Evolutionary conservation across 2,329 filamentous ascomycete genomes (phyloP), one percentile per base, ranked within the genome.

Genomic region (Claviceps purpurea): DNA sequence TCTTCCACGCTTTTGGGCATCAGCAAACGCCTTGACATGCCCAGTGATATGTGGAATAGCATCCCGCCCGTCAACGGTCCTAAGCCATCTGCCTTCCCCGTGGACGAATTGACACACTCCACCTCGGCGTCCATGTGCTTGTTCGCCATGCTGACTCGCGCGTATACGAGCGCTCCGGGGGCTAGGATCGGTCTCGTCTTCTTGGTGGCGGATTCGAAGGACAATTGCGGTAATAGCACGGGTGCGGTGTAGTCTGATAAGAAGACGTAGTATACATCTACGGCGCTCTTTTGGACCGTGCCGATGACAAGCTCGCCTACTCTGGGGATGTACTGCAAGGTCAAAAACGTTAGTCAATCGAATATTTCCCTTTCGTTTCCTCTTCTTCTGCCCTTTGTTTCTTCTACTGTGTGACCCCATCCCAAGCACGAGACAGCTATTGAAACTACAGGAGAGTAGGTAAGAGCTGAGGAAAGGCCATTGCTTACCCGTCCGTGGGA

Each of bases 181-280:
- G 76, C 73, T 44, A 97, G 78, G 57, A 87, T 77, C 0, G 93
- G 93, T 1, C 90, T 78, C 2, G 88, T 95, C 71, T 97, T 97
- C 68, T 90, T 93, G 45, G 85, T 89, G 18, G 89, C 93, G 56
- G 83, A 82, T 68, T 97, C 91, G 66, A 98, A 98, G n/a, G 89
- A 81, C 20, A 97, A 77, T 58, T 95, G 87, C 0, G 87, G 89
- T 1, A 97, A 81, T 18, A 87, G 73, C 1, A 87, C 89, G 53
- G 78, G 70, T 2, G 75, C 63, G 4, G 78, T 77, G 63, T 82
- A 77, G 51, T 81, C 75, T 30, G 87, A 85, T 50, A 97, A 75
- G 59, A 77, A 75, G 66, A 89, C 89, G 67, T 86, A 83, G 75
- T 87, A 96, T 64, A 79, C 78, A 60, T 97, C 93, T 53, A 76